These are phyloP conservation scores for Fusarium decemcellulare DNA, from an alignment of 2,329 filamentous ascomycete genomes.

Conservation along the genomic window DNA sequence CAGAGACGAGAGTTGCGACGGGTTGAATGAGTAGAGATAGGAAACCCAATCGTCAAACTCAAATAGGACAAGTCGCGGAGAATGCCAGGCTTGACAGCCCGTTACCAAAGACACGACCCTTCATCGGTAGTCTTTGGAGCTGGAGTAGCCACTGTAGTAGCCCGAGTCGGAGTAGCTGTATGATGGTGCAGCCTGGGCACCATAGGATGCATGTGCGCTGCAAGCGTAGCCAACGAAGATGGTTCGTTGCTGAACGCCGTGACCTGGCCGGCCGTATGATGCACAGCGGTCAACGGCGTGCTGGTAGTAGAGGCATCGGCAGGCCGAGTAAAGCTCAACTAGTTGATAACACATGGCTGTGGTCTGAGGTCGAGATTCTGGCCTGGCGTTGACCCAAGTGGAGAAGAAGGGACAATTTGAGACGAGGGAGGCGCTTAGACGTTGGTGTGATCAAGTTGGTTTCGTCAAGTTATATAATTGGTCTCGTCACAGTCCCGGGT, in stretches of 20 bases:
- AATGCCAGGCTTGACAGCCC: conserved; percentile 59
- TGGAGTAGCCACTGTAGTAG: conserved; percentile 66
- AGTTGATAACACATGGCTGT: conserved; percentile 87
- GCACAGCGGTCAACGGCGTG: conserved; percentile 89
- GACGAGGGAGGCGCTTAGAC: conserved; percentile 10
- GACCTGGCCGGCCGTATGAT: conserved; percentile 80
- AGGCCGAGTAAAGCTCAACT: conserved; percentile 87
- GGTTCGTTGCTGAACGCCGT: conserved; percentile 79
- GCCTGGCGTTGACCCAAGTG: conserved; percentile 28
- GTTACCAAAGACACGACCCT: conserved; percentile 66
- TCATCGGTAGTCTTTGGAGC: conserved; percentile 65
- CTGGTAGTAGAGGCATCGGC: conserved; percentile 89
- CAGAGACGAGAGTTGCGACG: conserved; percentile 65
- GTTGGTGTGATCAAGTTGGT: conserved; percentile 18
- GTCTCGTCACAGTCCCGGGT: conserved; percentile 10
- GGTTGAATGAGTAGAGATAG: conserved; percentile 64
- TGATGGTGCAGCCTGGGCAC: conserved; percentile 56
- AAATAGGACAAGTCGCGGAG: conserved; percentile 59
- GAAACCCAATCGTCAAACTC: conserved; percentile 61
- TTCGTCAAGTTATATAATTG: conserved; percentile 6
- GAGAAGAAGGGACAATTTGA: conserved; percentile 16
- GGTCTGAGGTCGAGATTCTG: conserved; percentile 30
- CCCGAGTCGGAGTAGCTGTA: conserved; percentile 68
- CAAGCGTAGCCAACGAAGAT: conserved; percentile 90
- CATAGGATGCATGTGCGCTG: conserved; percentile 51